Evolutionary conservation across 208 protist genomes (phyloP).

Genomic region (Trypanosoma rangeli): DNA sequence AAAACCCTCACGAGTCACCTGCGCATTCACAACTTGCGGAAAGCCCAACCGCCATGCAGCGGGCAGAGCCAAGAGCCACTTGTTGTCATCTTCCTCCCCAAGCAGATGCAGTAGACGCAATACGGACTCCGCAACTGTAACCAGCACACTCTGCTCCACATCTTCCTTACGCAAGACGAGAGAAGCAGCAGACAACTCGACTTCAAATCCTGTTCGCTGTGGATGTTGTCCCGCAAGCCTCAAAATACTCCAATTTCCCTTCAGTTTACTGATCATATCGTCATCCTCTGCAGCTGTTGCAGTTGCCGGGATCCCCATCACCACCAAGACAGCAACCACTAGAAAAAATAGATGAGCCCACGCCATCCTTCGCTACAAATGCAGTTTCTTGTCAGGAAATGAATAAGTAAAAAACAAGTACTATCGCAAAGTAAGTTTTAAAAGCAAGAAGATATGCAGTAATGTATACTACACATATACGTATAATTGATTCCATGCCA

Average conservation of each 20-base stretch:
- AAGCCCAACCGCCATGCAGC: neutral
- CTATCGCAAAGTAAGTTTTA: too few species aligned
- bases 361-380: neutral
- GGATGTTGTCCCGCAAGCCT: conserved; percentile 13
- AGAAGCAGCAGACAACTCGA: neutral
- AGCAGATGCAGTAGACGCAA: neutral
- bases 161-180: conserved; percentile 8
- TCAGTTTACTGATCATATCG: neutral
- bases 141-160: neutral
- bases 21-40: neutral
- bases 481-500: too few species aligned
- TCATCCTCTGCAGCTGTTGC: neutral
- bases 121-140: neutral
- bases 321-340: neutral
- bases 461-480: conserved; percentile 1
- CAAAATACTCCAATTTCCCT: conserved; percentile 26
- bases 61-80: neutral
- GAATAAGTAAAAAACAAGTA: conserved; percentile 14
- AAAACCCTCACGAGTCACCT: conserved; percentile 1
- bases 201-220: conserved; percentile 11
- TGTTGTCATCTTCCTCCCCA: neutral
- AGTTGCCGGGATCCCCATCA: conserved; percentile 8
- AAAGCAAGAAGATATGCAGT: neutral
- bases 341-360: conserved; percentile 3
- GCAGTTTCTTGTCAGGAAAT: neutral